Base-by-base conservation (phyloP, 331 rosid species). In the Malus hybrid region DNA sequence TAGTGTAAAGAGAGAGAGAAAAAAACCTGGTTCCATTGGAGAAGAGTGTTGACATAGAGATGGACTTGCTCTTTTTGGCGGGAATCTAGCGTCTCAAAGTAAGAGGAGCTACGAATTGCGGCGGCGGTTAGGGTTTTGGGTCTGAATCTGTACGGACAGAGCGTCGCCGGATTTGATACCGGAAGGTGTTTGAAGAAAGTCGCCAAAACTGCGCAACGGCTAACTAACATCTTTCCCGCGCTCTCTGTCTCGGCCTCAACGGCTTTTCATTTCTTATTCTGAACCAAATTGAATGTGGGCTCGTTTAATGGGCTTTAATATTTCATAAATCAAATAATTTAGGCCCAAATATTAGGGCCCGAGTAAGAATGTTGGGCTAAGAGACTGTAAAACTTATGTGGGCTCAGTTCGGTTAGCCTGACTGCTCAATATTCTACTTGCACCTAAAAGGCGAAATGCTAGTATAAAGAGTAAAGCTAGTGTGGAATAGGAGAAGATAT, bases 11-110 rank as follows among this genome's bases (percentile, higher is more conserved):
- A 50, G 44, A 9, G 24, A 24, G 73, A 18, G 0, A n/a, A n/a
- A 67, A 19, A 31, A 10, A 93, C 96, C 92, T 81, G 80, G 87
- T 93, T 94, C 98, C 98, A 94, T 71, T 90, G 87, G 67, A 94
- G 98, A 80, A 94, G 97, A 80, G 88, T 75, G 71, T 87, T 86
- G 59, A 87, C 92, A 75, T 85, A 90, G 76, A 87, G 93, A 83
- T 82, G 84, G 70, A 93, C 55, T 78, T 93, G 97, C 75, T 80
- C 78, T 29, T 88, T 86, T 79, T 93, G 96, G 77, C 77, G 88
- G 71, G 92, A 84, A 52, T 28, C 81, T 70, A 90, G 82, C 73
- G 88, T 70, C 78, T 69, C 83, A 67, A 86, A 85, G 79, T 82
- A 77, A 36, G 87, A 79, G 64, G 75, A 33, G 44, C 31, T 67